phyloP scores from a whole-genome alignment of 257 asterid genomes.

The Fraxinus americana region DNA sequence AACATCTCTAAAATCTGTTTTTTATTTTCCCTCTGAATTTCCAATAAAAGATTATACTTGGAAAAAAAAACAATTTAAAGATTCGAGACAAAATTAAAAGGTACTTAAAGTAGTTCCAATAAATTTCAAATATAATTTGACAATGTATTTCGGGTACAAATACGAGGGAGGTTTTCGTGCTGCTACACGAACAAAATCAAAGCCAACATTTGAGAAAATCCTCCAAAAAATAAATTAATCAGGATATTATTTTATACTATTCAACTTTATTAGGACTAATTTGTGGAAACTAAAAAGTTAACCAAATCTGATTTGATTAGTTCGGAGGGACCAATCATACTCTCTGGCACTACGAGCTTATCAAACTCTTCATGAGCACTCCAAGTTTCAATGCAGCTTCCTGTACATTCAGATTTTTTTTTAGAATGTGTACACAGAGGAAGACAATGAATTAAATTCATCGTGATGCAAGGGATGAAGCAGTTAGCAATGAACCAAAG shows the following conservation, averaged over 20 bases:
- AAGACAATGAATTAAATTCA: not conserved
- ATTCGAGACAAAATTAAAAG: not conserved
- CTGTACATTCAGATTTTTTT: constrained; percentile 43
- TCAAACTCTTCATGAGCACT: constrained; percentile 69
- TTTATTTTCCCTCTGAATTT: not conserved
- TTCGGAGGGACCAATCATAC: constrained; percentile 89
- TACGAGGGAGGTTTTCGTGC: constrained; percentile 18
- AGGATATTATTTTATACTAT: not conserved
- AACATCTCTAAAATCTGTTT: no score
- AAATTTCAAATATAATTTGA: not conserved
- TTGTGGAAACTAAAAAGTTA: not conserved
- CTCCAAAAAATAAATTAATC: not conserved
- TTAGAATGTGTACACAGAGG: constrained; percentile 12
- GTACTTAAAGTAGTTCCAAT: not conserved
- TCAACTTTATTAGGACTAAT: not conserved
- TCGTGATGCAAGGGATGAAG: not conserved
- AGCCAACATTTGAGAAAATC: constrained; percentile 9
- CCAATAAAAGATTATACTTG: not conserved
- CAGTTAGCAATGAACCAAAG: not conserved
- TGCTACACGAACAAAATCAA: not conserved
- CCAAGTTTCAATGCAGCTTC: constrained; percentile 83
- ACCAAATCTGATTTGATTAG: constrained; percentile 22
- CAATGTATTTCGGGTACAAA: not conserved
- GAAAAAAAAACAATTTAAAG: no score
- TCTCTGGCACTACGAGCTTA: constrained; percentile 81